phyloP scores from a whole-genome alignment of 306 rosid genomes.

The Fragaria ananassa region DNA sequence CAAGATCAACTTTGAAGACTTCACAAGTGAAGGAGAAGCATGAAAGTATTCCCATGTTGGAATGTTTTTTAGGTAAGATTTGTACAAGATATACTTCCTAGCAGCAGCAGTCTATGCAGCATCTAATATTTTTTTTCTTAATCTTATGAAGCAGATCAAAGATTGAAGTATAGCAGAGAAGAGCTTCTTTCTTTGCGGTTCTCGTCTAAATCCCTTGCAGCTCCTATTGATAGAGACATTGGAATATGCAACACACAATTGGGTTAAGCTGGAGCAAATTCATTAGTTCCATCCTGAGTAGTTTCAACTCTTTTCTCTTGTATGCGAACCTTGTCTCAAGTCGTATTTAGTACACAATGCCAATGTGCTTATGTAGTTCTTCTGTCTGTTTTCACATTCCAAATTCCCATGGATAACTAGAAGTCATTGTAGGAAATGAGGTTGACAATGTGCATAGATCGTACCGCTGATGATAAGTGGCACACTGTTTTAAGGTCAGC shows the following conservation, averaged over 20 bases:
- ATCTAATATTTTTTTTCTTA: conserved; percentile 20
- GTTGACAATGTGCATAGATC: neutral
- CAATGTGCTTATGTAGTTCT: neutral
- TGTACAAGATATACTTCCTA: neutral
- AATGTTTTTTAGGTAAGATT: conserved; percentile 56
- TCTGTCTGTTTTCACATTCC: neutral
- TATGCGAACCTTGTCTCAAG: neutral
- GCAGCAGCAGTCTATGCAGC: conserved; percentile 4
- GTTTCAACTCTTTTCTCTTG: neutral
- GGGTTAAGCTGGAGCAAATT: neutral
- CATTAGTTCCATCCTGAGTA: neutral
- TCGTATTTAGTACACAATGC: neutral
- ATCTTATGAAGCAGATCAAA: conserved; percentile 66
- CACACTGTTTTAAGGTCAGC: neutral
- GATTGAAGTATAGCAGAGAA: conserved; percentile 69
- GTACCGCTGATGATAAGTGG: neutral
- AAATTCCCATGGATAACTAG: neutral
- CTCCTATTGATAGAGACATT: conserved; percentile 12
- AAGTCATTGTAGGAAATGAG: neutral
- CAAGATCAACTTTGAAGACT: conserved; percentile 40
- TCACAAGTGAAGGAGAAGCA: conserved; percentile 32
- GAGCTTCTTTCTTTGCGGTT: conserved; percentile 70
- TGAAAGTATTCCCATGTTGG: conserved; percentile 27
- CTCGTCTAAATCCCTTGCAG: conserved; percentile 15
- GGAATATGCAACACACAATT: neutral